Evolutionary conservation across 441 rosid species (phyloP).

Genomic region (Macaranga tanarius): DNA sequence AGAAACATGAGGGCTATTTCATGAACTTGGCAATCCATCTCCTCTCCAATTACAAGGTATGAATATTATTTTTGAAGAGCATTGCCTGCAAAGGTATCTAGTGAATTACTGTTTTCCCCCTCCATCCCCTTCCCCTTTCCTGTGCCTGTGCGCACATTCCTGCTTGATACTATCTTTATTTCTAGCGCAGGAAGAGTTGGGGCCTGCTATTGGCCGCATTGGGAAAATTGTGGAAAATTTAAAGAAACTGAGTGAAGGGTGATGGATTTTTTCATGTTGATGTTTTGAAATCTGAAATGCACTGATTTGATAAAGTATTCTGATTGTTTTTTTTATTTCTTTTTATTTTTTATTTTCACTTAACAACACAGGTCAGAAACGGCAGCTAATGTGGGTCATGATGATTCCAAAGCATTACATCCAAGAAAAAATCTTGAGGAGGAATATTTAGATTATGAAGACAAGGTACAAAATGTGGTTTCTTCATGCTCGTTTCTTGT

Average conservation of each 20-base stretch:
- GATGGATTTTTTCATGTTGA: constrained; percentile 21
- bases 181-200: constrained; percentile 71
- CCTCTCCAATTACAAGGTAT: constrained; percentile 78
- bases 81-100: constrained; percentile 11
- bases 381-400: constrained; percentile 42
- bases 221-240: constrained; percentile 83
- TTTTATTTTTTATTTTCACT: no score
- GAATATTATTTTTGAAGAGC: constrained; percentile 10
- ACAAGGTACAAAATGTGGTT: constrained; percentile 53
- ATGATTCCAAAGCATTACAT: constrained; percentile 48
- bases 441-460: constrained; percentile 88
- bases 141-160: neutral
- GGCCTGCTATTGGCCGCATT: constrained; percentile 67
- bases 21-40: constrained; percentile 60
- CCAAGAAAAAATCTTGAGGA: constrained; percentile 90
- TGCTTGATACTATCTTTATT: constrained; percentile 14
- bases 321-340: constrained; percentile 15
- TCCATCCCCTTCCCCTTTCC: neutral
- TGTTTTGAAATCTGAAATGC: constrained; percentile 9
- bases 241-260: constrained; percentile 76
- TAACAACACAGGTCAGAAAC: constrained; percentile 56
- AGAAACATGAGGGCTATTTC: constrained; percentile 80
- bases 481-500: neutral
- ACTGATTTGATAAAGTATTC: constrained; percentile 19
- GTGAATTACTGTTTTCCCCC: constrained; percentile 7